Base-by-base conservation (phyloP, 192 early-diverging fungal species). In the Paraglomus brasilianum region DNA sequence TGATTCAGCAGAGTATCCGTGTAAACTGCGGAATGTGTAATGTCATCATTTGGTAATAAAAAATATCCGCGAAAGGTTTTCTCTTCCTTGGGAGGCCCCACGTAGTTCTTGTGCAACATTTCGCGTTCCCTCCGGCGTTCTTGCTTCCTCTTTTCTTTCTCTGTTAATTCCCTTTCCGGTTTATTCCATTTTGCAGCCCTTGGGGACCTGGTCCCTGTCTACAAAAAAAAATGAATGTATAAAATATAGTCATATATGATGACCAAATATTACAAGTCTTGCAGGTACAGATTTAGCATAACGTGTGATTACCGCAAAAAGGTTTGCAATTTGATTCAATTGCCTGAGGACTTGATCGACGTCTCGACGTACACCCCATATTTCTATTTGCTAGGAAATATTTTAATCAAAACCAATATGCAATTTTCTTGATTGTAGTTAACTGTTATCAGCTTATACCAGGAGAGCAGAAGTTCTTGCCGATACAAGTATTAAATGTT, bases 111-210 rank as follows among this genome's bases (percentile, higher is more conserved):
- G 10, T 70, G 67, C 41, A 76, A 66, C 1, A 19, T 38, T n/a
- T 70, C 42, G 5, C 70, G 59, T 10, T 60, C 50, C 42, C 58
- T 40, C 15, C 64, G 63, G 7, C 69, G 63, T 24, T 81, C 74
- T 10, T 22, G 48, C 19, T 70, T 46, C 5, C 19, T 47, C 8
- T 38, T 48, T 36, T 78, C 76, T 17, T 52, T 71, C 21, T 70
- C 69, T 14, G 74, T 81, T 15, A 78, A 55, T 15, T 75, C 71
- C 10, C 73, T 55, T 44, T 76, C 74, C 1, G 77, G 77, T 50
- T 72, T 75, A n/a, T 56, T 70, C 79, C 79, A 81, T 64, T 63
- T 46, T 40, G 6, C 17, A 45, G 0, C 39, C n/a, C 11, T 55
- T 8, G 41, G 17, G 13, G 24, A 38, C 8, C n/a, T 66, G 62